Evolutionary conservation across 768 basidiomycete species (phyloP).

Genomic region (Mycena haematopus): DNA sequence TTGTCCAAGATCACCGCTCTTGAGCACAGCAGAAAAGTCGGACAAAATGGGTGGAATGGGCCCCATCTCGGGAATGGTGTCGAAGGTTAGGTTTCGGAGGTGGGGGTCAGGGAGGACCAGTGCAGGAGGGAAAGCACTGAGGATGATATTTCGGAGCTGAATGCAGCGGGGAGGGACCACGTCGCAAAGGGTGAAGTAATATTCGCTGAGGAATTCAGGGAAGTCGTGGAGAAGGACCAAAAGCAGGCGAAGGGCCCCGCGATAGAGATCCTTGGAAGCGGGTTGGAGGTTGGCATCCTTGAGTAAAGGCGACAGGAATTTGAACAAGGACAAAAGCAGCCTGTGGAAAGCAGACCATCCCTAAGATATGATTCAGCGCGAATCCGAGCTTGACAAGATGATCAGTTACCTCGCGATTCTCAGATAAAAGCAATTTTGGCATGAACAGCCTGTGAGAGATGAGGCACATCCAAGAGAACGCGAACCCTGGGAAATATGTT

Average conservation of each 20-base stretch:
- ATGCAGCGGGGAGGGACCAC: conserved; percentile 92
- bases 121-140: conserved; percentile 90
- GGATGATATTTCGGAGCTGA: conserved; percentile 95
- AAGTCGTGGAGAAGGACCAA: conserved; percentile 98
- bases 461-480: conserved; percentile 97
- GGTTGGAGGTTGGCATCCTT: conserved; percentile 80
- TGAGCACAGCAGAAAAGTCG: conserved; percentile 86
- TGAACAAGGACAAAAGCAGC: conserved; percentile 90
- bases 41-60: conserved; percentile 90
- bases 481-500: conserved; percentile 95
- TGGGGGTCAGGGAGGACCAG: conserved; percentile 87
- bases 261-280: conserved; percentile 86
- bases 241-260: conserved; percentile 87
- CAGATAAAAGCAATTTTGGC: conserved; percentile 89
- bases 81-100: conserved; percentile 74
- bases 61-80: conserved; percentile 87
- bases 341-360: conserved; percentile 98
- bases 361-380: conserved; percentile 41
- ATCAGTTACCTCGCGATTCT: conserved; percentile 79
- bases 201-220: conserved; percentile 96
- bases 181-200: conserved; percentile 95
- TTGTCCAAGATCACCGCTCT: conserved; percentile 77
- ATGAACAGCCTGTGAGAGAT: conserved; percentile 97
- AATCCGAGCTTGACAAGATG: conserved; percentile 5
- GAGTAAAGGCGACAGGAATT: conserved; percentile 92